Base-by-base conservation (phyloP, 2,329 filamentous ascomycete species). In the Alternaria gansuensis region DNA sequence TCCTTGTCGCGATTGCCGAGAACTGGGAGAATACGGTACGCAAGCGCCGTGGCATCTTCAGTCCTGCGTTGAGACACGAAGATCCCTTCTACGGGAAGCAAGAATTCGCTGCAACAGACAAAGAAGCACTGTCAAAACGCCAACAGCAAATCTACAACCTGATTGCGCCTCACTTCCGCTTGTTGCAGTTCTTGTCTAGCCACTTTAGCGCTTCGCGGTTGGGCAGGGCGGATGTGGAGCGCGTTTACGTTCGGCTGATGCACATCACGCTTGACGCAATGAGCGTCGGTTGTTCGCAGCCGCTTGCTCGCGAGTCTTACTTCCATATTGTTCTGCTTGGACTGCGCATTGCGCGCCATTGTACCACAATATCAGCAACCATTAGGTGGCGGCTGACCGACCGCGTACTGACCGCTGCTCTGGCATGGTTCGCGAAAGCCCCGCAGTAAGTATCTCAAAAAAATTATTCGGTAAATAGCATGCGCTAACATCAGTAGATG, bases 151-250 rank as follows among this genome's bases (percentile, higher is more conserved):
- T 93, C 2, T 91, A 96, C 69, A 90, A 95, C 70, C 80, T 94
- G 51, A 86, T 99, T 37, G 89, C 92, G 7, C 95, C 95, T 4
- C 95, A 99, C 76, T 88, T 91, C 52, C 88, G 91, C 24, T 80
- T 98, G 26, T 79, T 97, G 33, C 92, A 96, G 64, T 97, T 98
- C 75, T 86, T 99, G 60, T 89, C 87, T 59, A 99, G 95, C 71
- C 94, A 98, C 75, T 99, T 96, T 80, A 97, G 93, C 74, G 93
- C 96, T 2, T 93, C 91, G 11, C 87, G 93, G n/a, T 83, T 97
- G 26, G 90, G 92, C 26, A 97, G 90, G 67, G 84, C 88, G 1
- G 90, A 97, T 72, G 89, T 90, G 0, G 92, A 97, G 68, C 86
- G 87, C 59, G 85, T 93, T 4, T 97, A 97, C 77, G 82, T 90